A percentile compares a stretch with the other conserved stretches of the same genome.
Conservation (phyloP, 148 eudicot species). For the Agrostemma githago region DNA sequence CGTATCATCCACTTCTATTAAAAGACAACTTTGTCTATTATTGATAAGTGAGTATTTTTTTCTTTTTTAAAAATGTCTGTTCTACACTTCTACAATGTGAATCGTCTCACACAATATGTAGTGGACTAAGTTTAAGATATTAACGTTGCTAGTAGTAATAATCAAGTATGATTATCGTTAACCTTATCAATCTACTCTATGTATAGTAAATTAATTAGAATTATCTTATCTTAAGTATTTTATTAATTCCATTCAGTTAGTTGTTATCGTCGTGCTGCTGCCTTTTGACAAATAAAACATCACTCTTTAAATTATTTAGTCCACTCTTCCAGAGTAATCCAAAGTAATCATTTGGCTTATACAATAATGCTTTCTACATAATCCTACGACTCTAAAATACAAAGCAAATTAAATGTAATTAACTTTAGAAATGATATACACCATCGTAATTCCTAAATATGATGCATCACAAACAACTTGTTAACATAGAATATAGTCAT, state of each 20-base stretch:
- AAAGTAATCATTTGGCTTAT: neutral
- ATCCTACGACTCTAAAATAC: neutral
- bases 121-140: neutral
- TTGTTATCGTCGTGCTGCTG: conserved; percentile 7
- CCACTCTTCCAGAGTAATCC: neutral
- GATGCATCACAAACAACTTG: too few relatives aligned
- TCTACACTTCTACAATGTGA: too few relatives aligned
- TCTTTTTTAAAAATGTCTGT: too few relatives aligned
- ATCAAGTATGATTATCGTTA: neutral
- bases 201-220: neutral
- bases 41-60: too few relatives aligned
- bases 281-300: neutral
- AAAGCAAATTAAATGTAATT: too few relatives aligned
- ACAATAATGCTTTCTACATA: neutral
- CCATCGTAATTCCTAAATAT: too few relatives aligned
- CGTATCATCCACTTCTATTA: too few relatives aligned
- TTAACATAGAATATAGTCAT: too few relatives aligned
- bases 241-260: neutral
- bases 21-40: too few relatives aligned
- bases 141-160: neutral
- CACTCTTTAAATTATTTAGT: neutral
- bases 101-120: too few relatives aligned
- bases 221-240: neutral
- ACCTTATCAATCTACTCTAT: conserved; percentile 17
- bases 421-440: too few relatives aligned